These are phyloP conservation scores for Fusarium sp. DNA, from an alignment of 2,329 filamentous ascomycete species.

Conservation along the genomic window DNA sequence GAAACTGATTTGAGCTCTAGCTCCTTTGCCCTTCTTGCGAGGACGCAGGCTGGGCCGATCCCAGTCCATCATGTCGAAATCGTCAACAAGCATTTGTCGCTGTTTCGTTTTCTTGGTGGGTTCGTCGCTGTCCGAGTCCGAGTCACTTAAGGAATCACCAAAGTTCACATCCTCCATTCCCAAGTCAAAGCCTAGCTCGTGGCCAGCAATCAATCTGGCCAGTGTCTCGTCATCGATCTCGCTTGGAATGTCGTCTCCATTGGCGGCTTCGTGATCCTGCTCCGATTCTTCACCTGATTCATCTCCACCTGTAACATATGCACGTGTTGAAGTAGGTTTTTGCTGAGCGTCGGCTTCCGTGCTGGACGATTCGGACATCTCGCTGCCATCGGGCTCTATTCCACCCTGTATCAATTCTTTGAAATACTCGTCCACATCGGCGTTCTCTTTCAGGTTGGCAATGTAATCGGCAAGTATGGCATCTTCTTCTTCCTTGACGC, in stretches of 20 bases:
- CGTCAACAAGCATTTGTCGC: slow-evolving; percentile 61
- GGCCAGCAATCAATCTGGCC: slow-evolving; percentile 44
- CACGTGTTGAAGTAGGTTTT: slow-evolving; percentile 67
- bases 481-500: slow-evolving; percentile 59
- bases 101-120: slow-evolving; percentile 56
- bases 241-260: slow-evolving; percentile 28
- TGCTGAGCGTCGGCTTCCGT: slow-evolving; percentile 26
- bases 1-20: slow-evolving; percentile 63
- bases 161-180: slow-evolving; percentile 35
- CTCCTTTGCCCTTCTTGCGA: slow-evolving; percentile 74
- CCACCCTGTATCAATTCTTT: slow-evolving; percentile 26
- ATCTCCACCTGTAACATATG: slow-evolving; percentile 48
- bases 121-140: slow-evolving; percentile 25
- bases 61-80: slow-evolving; percentile 89
- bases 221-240: slow-evolving; percentile 47
- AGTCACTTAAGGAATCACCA: slow-evolving; percentile 33
- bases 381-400: slow-evolving; percentile 20
- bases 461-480: slow-evolving; percentile 77
- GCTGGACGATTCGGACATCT: slow-evolving; percentile 60
- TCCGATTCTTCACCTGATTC: slow-evolving; percentile 26
- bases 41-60: slow-evolving; percentile 73
- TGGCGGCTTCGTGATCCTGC: slow-evolving; percentile 9
- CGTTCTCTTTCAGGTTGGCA: slow-evolving; percentile 69
- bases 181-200: slow-evolving; percentile 39
- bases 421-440: slow-evolving; percentile 61